Conservation (phyloP, 164 flowering plant genomes). For the Pachysandra terminalis region DNA sequence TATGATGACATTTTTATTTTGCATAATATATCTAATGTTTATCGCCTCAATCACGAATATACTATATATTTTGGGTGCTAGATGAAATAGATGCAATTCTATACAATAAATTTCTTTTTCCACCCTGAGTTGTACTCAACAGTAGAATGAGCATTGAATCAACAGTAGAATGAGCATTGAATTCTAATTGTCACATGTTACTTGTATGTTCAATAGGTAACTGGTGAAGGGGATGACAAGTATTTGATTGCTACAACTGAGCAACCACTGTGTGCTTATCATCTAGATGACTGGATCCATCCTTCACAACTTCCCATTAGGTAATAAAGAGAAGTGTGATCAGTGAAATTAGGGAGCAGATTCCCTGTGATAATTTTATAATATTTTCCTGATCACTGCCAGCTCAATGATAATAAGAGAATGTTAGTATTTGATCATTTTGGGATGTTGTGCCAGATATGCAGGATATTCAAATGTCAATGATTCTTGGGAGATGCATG, state of each 20-base stretch:
- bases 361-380: conserved; percentile 10
- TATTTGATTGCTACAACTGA: conserved; percentile 96
- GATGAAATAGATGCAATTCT: too few species aligned
- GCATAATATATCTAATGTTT: too few species aligned
- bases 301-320: conserved; percentile 83
- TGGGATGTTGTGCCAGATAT: conserved; percentile 44
- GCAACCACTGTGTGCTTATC: conserved; percentile 96
- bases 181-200: too few species aligned
- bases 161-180: too few species aligned
- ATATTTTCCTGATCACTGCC: neutral
- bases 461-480: conserved; percentile 84
- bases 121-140: too few species aligned
- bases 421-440: conserved; percentile 2
- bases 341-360: too few species aligned
- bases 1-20: too few species aligned
- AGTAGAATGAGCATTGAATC: too few species aligned
- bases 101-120: too few species aligned
- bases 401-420: neutral
- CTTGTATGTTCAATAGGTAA: conserved; percentile 46
- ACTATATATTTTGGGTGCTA: too few species aligned
- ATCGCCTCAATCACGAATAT: too few species aligned
- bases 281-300: conserved; percentile 92
- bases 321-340: conserved; percentile 17
- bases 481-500: conserved; percentile 91
- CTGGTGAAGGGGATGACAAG: conserved; percentile 97